Base-by-base conservation (phyloP, 2,329 filamentous ascomycete genomes). In the Xylariaceae sp. region DNA sequence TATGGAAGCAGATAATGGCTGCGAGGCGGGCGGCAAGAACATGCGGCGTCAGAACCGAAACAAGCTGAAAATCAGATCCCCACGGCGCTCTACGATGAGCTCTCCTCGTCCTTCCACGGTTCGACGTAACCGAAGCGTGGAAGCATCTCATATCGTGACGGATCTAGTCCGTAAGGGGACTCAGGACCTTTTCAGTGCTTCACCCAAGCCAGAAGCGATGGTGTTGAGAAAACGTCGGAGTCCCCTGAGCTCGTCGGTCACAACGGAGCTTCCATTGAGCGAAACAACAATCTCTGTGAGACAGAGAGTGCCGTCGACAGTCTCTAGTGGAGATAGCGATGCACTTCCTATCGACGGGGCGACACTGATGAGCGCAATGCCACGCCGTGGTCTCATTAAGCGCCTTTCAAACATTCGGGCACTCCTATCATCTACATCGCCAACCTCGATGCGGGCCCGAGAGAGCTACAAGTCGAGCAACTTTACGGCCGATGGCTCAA, bases 141-240 rank as follows among this genome's bases (percentile, higher is more conserved):
- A 43, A 23, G 30, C 28, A 4, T 47, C 51, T 5, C 36, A 40
- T 11, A 27, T 43, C 16, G 23, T 54, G 5, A 28, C 44, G 26
- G 46, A 50, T 13, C 42, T 54, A n/a, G 19, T 48, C 6, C 38
- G 19, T 30, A 47, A 47, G 8, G 44, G 45, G 13, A 48, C 52
- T n/a, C 46, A 42, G 26, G 55, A 59, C 39, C 38, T 59, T 12
- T 56, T 58, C 28, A 52, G 17, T 18, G 21, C 49, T n/a, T 34
- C 54, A 13, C 38, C 41, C 5, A 41, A 50, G 26, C 15, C 52
- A 21, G 43, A 47, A n/a, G 34, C 43, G 16, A 36, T 44, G n/a
- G 17, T 49, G 3, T 38, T 47, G 23, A 39, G 36, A 31, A 44
- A 43, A 13, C 40, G 43, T 19, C 42, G 37, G 24, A 52, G 46